Percentiles rank a stretch among this genome's conserved stretches.
Conservation (phyloP, 108 stramenopile genomes). For the Nitzschia sp. region DNA sequence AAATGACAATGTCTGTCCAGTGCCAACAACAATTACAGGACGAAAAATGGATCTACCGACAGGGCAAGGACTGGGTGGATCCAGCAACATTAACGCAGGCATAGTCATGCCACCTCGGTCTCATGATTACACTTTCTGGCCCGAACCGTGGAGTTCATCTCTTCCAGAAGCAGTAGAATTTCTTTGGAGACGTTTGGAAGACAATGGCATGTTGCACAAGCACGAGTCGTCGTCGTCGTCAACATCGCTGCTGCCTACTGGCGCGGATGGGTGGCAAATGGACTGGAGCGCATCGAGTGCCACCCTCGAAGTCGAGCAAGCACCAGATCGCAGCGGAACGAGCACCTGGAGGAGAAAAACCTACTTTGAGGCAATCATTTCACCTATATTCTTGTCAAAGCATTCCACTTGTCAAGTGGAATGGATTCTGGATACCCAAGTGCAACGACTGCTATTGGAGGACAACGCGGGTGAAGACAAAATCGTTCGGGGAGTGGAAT, state of each 20-base stretch:
- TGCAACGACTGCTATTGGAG: conserved; percentile 48
- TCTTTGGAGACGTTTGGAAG: conserved; percentile 17
- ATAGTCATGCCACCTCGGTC: conserved; percentile 40
- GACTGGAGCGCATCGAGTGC: neutral
- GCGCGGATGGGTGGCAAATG: neutral
- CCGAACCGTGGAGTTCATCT: conserved; percentile 43
- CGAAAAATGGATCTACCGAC: conserved; percentile 57
- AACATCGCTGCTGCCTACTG: neutral
- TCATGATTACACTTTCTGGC: conserved; percentile 62
- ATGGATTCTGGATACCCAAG: conserved; percentile 48
- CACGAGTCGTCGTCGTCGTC: neutral
- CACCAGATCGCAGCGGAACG: neutral
- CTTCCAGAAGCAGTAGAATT: conserved; percentile 6
- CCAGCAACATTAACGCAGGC: conserved; percentile 77
- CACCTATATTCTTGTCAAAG: conserved; percentile 48
- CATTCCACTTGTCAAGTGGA: conserved; percentile 43
- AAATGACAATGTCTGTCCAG: conserved; percentile 10
- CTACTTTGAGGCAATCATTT: conserved; percentile 61
- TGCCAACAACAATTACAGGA: conserved; percentile 14
- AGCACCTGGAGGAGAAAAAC: conserved; percentile 33
- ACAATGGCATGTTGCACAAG: conserved; percentile 27
- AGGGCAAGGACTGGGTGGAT: conserved; percentile 65
- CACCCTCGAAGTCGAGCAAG: neutral
- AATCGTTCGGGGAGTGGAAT: conserved; percentile 25
- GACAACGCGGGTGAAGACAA: neutral